Conservation (phyloP, 495 filamentous ascomycete species). For the Geopyxis carbonaria region DNA sequence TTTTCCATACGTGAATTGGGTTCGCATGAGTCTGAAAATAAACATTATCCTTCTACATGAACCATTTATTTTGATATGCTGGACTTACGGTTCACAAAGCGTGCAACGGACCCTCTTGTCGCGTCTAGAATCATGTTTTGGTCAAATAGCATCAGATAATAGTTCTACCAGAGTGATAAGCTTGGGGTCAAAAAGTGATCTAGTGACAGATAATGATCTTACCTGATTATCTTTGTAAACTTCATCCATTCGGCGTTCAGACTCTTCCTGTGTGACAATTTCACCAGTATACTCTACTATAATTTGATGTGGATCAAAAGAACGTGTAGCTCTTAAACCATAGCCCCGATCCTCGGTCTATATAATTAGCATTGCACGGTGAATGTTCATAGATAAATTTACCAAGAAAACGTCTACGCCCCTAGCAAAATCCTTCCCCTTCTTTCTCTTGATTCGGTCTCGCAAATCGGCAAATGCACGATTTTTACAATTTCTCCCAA, state of each 20-base stretch:
- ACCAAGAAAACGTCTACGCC: conserved; percentile 70
- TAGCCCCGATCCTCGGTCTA: conserved; percentile 74
- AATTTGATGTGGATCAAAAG: conserved; percentile 77
- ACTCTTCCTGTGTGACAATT: conserved; percentile 87
- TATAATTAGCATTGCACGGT: conserved; percentile 19
- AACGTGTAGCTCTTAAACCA: conserved; percentile 76
- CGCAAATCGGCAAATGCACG: conserved; percentile 69
- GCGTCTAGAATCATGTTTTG: conserved; percentile 98
- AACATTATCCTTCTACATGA: conserved; percentile 1
- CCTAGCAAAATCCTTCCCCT: conserved; percentile 65
- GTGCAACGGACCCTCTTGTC: conserved; percentile 82
- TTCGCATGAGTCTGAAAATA: conserved; percentile 52
- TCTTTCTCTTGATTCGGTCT: conserved; percentile 55
- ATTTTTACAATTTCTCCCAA: conserved; percentile 62
- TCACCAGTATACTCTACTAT: conserved; percentile 97
- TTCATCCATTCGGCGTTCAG: conserved; percentile 79
- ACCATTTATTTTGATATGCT: background rate
- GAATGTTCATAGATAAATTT: conserved; percentile 3
- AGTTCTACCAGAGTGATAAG: conserved; percentile 39
- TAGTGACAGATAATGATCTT: background rate
- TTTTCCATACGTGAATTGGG: conserved; percentile 98
- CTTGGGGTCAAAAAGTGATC: conserved; percentile 2
- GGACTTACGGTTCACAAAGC: conserved; percentile 67
- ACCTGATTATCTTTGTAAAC: conserved; percentile 86
- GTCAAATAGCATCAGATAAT: conserved; percentile 95